Evolutionary conservation across 495 filamentous ascomycete genomes (phyloP), one percentile per base, ranked within the genome.

Genomic region (Evernia prunastri): DNA sequence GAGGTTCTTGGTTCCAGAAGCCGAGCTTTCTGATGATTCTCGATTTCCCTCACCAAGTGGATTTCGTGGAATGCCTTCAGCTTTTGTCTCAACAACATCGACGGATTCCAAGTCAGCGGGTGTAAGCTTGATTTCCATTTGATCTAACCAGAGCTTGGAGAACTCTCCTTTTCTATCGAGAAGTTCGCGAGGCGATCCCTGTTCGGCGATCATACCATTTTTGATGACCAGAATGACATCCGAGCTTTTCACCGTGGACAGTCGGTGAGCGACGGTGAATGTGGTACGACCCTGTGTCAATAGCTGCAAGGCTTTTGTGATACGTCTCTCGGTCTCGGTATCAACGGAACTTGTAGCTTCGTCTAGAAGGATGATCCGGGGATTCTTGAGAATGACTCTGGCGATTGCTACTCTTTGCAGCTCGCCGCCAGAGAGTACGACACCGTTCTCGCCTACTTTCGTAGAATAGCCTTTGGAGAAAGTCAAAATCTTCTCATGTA

Each of bases 381-480:
- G 82, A n/a, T 80, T 72, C 39, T 82, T 72, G n/a, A 86, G 75
- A 17, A 87, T 78, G 0, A 84, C 83, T 13, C 82, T 69, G 4
- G 82, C 84, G 5, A 87, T 79, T 35, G 82, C 81, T 15, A 88
- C 75, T 20, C 86, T 77, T 68, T 87, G 84, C 20, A 84, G 69
- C 69, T 87, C 82, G 15, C 85, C 85, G 61, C 86, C 84, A 60
- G 79, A 82, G 63, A 87, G 77, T 60, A 84, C 81, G 73, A 81
- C 83, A 17, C 81, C 84, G n/a, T 81, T 81, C 15, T 78, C 76
- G 25, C 84, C 82, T 9, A 86, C 77, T 7, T 67, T 74, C 17
- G 78, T 77, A 61, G 76, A 69, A 25, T 74, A 75, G 40, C 78
- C 72, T 43, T 73, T 71, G 5, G 71, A 23, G 36, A 69, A 69